Base-by-base conservation (phyloP, 2,329 filamentous ascomycete genomes). In the Colletotrichum filicis region DNA sequence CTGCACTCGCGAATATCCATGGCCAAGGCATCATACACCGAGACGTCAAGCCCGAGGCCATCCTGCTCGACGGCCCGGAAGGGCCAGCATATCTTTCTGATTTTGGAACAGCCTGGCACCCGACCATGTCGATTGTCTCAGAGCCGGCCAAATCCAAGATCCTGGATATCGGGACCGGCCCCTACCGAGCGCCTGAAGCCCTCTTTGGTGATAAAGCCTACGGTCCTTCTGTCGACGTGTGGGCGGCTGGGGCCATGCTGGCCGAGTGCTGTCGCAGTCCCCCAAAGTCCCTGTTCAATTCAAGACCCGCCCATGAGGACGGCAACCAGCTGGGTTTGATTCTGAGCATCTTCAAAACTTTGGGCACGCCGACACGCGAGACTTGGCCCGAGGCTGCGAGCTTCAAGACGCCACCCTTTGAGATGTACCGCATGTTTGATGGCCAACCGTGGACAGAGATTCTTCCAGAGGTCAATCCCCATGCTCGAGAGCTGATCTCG, bases 311-410 rank as follows among this genome's bases (percentile, higher is more conserved):
- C 0, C 86, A 90, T 73, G 94, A 97, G 77, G 88, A 98, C 63
- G 97, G 97, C 0, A 98, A 94, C 79, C 97, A 99, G 82, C 87
- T 99, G 52, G 94, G 94, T 0, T 86, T 99, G 63, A 96, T 99
- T 69, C 88, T 95, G 66, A 98, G 95, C 79, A 96, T 98, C 46
- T 98, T 99, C 84, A 92, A 94, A 82, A 97, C 93, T 0, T 82
- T 99, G 7, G 97, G 97, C 1, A 98, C 95, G 1, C 97, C 97
- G 0, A 93, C 93, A 57, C 82, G 87, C n/a, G 86, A 92, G 65
- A 91, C 86, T 0, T 99, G 97, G 97, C 97, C 97, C 2, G 94
- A 95, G 82, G 93, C 94, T 5, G 83, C 83, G 12, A 79, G 79
- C 1, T 93, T 97, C 78, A 86, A 82, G 72, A 90, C 91, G 1